phyloP scores from a whole-genome alignment of 192 early-diverging fungal genomes.

The Linderina pennispora region DNA sequence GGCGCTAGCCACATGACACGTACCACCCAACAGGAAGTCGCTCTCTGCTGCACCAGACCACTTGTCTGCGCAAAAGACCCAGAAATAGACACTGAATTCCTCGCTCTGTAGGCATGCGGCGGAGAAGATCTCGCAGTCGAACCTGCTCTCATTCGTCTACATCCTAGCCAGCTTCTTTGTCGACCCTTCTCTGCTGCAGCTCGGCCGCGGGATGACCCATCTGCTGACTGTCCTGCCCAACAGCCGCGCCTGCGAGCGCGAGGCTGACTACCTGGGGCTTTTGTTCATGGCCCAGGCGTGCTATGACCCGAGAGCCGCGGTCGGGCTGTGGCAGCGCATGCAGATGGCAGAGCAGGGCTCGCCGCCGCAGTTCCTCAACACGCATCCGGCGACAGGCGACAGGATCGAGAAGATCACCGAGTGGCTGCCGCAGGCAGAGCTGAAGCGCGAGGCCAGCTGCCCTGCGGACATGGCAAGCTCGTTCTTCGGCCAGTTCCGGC shows the following conservation, averaged over 20 bases:
- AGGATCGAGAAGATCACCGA: conserved; percentile 55
- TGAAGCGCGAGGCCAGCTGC: conserved; percentile 37
- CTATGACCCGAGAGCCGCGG: conserved; percentile 77
- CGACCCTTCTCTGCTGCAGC: conserved; percentile 52
- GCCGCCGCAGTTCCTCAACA: conserved; percentile 67
- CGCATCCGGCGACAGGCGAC: conserved; percentile 74
- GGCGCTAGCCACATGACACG: too few species aligned
- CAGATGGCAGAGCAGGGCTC: conserved; percentile 31
- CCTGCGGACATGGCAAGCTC: conserved; percentile 8
- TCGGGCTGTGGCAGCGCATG: conserved; percentile 84
- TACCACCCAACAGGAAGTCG: too few species aligned
- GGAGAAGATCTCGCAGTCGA: conserved; percentile 77
- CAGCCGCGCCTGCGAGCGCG: conserved; percentile 80
- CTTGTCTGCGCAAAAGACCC: too few species aligned
- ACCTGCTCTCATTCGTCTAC: conserved; percentile 55
- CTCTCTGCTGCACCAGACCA: too few species aligned
- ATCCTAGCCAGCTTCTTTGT: conserved; percentile 58
- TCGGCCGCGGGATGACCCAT: conserved; percentile 58
- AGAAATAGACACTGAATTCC: too few species aligned
- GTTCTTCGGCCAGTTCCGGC: conserved; percentile 12
- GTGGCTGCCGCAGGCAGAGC: conserved; percentile 34
- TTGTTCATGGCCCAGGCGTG: conserved; percentile 89
- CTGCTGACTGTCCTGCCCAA: conserved; percentile 80
- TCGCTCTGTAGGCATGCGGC: too few species aligned
- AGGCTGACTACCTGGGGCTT: conserved; percentile 90